Evolutionary conservation across 306 rosid species (phyloP), one percentile per base, ranked within the genome.

Genomic region (Cicer cuneatum): DNA sequence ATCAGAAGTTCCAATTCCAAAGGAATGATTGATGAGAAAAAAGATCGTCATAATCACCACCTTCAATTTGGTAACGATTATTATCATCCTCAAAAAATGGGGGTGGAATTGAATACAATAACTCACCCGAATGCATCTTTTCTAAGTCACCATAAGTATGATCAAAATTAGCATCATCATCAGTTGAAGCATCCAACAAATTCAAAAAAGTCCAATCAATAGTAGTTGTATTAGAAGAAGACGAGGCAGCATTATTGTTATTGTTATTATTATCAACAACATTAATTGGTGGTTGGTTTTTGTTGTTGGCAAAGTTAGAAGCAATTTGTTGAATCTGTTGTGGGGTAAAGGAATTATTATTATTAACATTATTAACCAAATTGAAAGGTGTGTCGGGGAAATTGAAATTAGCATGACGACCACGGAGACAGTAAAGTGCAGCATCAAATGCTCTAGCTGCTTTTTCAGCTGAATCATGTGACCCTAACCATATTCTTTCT

Each of bases 361-460:
- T 21, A 46, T 49, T 8, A 4, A 61, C 69, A 81, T 39, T 63
- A 60, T 10, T 47, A 13, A 53, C 74, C 47, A 80, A 37, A 38
- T 75, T 45, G 12, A 80, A 82, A 47, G 88, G 91, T 2, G 79
- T 81, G 1, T 82, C 77, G 0, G 92, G 88, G 62, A 90, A 90
- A 15, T 90, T 90, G 73, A 90, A 90, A 24, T 37, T 79, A 21
- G 92, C 91, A 11, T 61, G 76, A 24, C 51, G 79, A 10, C 96
- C 96, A 33, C 96, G 92, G 2, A 90, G 84, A 29, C 91, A 90
- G 10, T 69, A 90, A 40, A 86, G 92, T 5, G 96, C 96, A 0
- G 93, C 93, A 67, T 90, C 96, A 21, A 90, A 90, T 3, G 96
- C 96, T 37, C 93, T 66, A 6, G 96, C 96, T 0, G 96, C 96